These are phyloP conservation scores for Geum urbanum DNA, from an alignment of 306 rosid genomes.

Conservation along the genomic window DNA sequence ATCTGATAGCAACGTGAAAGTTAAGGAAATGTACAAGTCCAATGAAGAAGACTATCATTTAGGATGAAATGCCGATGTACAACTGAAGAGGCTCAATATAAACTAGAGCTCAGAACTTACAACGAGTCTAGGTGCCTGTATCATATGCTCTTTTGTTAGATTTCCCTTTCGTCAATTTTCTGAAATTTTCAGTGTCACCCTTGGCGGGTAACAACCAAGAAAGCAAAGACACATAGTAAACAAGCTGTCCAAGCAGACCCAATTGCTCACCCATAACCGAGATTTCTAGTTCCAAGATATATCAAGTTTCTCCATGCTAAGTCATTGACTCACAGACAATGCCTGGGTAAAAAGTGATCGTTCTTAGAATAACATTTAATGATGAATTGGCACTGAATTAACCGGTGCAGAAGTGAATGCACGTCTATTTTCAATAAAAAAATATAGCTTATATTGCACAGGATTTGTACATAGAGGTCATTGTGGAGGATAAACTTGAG, in stretches of 20 bases:
- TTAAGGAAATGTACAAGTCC: not conserved
- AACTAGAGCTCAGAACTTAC: not conserved
- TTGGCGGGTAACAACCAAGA: not conserved
- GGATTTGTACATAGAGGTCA: slow-evolving; percentile 5
- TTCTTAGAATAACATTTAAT: not conserved
- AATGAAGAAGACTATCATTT: not conserved
- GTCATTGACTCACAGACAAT: not conserved
- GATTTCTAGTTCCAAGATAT: not conserved
- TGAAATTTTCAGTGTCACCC: not conserved
- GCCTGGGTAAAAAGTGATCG: not conserved
- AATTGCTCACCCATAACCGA: not conserved
- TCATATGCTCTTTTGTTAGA: not conserved
- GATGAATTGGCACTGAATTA: not conserved
- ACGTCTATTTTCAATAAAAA: not conserved
- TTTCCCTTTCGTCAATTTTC: not conserved
- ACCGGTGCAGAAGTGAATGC: not conserved
- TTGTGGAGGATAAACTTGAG: not conserved
- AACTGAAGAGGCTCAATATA: not conserved
- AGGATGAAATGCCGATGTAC: not conserved
- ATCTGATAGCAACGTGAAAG: not conserved
- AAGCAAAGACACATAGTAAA: not conserved
- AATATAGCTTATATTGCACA: not conserved
- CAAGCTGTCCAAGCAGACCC: not conserved
- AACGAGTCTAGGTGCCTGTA: not conserved
- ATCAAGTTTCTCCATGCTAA: not conserved